Conservation (phyloP, 768 basidiomycete genomes). For the Boletus pseudopeckii region DNA sequence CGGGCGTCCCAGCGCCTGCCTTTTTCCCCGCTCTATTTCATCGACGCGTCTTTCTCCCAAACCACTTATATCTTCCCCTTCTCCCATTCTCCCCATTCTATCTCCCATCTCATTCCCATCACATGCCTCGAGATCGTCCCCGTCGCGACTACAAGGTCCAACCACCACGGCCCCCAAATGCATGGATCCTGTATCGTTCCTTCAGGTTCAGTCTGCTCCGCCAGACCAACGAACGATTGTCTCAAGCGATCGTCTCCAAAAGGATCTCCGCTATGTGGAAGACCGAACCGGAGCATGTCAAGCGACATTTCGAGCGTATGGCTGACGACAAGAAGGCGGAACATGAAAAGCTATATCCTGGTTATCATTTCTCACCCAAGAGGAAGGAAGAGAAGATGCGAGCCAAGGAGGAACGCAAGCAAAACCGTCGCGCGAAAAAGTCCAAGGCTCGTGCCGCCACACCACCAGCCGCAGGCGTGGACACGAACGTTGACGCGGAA, state of each 20-base stretch:
- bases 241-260: constrained; percentile 65
- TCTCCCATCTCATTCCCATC: neutral
- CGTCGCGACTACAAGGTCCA: constrained; percentile 22
- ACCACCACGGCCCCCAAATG: constrained; percentile 70
- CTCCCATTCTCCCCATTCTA: constrained; percentile 7
- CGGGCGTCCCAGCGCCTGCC: constrained; percentile 17
- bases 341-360: constrained; percentile 50
- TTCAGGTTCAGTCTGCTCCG: constrained; percentile 39
- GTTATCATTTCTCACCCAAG: constrained; percentile 55
- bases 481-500: neutral
- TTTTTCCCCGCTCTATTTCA: constrained; percentile 24
- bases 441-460: constrained; percentile 21
- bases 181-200: constrained; percentile 80
- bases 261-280: constrained; percentile 64
- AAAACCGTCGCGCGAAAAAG: constrained; percentile 25
- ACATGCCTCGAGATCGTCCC: constrained; percentile 22
- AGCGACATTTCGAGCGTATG: constrained; percentile 47
- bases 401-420: constrained; percentile 38
- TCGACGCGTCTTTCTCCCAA: constrained; percentile 27
- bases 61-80: constrained; percentile 18
- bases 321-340: constrained; percentile 52
- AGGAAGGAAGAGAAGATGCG: constrained; percentile 51
- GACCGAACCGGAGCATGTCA: constrained; percentile 46
- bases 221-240: constrained; percentile 31
- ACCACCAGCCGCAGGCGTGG: neutral